Conservation (phyloP, 2,329 filamentous ascomycete genomes). For the Cladosporium sp. region DNA sequence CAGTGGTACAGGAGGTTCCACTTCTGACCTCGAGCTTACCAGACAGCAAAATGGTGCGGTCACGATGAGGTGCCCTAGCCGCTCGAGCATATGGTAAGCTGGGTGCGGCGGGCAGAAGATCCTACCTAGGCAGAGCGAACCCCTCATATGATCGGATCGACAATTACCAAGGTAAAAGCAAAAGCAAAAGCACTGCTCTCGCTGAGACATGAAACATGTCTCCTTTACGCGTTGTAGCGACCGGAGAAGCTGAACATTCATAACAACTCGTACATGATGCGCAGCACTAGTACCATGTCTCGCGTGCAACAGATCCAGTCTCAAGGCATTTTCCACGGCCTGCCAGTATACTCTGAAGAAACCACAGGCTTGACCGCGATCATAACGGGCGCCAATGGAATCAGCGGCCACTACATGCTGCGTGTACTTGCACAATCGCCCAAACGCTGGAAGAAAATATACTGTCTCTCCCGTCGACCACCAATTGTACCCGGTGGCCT, state of each 20-base stretch:
- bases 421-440: slow-evolving; percentile 51
- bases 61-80: neutral
- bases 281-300: slow-evolving; percentile 6
- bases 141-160: slow-evolving; percentile 12
- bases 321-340: slow-evolving; percentile 53
- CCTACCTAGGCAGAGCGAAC: neutral
- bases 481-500: slow-evolving; percentile 39
- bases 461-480: slow-evolving; percentile 52
- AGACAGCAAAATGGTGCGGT: neutral
- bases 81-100: neutral
- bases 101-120: neutral
- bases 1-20: neutral
- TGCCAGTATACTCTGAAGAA: slow-evolving; percentile 48
- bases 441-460: slow-evolving; percentile 55
- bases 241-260: neutral
- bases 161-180: slow-evolving; percentile 1
- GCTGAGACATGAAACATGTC: neutral
- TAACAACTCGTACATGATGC: neutral
- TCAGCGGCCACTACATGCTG: slow-evolving; percentile 55
- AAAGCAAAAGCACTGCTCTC: neutral
- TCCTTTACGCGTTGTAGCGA: neutral
- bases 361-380: slow-evolving; percentile 52
- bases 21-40: neutral
- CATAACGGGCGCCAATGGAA: slow-evolving; percentile 58
- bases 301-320: slow-evolving; percentile 30